phyloP scores from a whole-genome alignment of 805 yeast genomes.

The Wickerhamiella brachini region DNA sequence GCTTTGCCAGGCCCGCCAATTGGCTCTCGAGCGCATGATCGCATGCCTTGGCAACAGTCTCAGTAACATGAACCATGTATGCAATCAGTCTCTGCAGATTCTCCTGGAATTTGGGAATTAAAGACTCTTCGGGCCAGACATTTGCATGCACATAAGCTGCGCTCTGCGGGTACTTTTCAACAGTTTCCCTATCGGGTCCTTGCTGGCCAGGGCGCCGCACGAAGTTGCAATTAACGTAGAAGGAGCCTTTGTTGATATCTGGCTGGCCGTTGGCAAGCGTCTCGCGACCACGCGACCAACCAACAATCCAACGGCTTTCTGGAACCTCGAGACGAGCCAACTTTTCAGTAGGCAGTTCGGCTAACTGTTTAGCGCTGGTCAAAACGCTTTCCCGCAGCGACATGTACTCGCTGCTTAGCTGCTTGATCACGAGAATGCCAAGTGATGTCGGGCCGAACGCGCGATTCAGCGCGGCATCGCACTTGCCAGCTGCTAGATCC shows the following conservation, averaged over 20 bases:
- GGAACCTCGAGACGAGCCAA: conserved; percentile 32
- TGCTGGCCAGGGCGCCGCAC: conserved; percentile 31
- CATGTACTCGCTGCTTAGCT: conserved; percentile 28
- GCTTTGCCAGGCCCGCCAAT: conserved; percentile 11
- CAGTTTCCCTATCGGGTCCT: conserved; percentile 28
- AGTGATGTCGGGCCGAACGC: conserved; percentile 46
- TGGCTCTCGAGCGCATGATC: conserved; percentile 23
- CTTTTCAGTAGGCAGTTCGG: conserved; percentile 26
- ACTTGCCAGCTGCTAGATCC: conserved; percentile 22
- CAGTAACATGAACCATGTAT: conserved; percentile 36
- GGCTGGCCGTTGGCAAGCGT: conserved; percentile 32
- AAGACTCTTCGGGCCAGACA: conserved; percentile 35
- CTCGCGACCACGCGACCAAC: conserved; percentile 51
- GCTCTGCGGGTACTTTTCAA: conserved; percentile 23
- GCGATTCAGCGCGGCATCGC: conserved; percentile 23
- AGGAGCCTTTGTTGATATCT: conserved; percentile 43
- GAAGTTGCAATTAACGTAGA: conserved; percentile 45
- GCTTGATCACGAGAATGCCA: conserved; percentile 37
- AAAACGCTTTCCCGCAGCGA: conserved; percentile 32
- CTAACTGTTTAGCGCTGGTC: conserved; percentile 30
- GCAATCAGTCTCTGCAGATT: conserved; percentile 25
- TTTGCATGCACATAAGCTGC: conserved; percentile 37
- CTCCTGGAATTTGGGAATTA: conserved; percentile 16
- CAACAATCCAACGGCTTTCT: conserved; percentile 40
- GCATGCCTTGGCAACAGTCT: conserved; percentile 39